Evolutionary conservation across 352 stramenopile genomes (phyloP).

Genomic region (Discostella stelligera): DNA sequence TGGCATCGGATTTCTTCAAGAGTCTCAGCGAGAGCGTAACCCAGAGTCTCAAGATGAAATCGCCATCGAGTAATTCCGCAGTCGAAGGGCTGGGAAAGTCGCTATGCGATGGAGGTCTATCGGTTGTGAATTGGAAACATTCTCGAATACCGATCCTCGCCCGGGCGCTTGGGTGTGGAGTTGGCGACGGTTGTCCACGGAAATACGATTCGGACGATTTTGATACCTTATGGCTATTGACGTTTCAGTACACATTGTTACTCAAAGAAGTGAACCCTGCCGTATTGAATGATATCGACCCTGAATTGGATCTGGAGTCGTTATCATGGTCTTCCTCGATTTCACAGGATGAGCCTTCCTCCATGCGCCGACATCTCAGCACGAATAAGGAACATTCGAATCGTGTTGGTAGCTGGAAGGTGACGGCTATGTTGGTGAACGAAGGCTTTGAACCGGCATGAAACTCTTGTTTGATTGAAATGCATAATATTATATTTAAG

Average conservation of each 20-base stretch:
- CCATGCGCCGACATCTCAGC: too few relatives aligned
- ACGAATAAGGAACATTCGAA: not conserved
- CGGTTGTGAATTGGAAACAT: conserved; percentile 58
- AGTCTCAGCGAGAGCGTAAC: conserved; percentile 32
- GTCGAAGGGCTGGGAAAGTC: not conserved
- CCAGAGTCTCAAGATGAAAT: conserved; percentile 19
- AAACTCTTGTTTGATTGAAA: too few relatives aligned
- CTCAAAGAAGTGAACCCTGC: not conserved
- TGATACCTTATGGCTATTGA: conserved; percentile 55
- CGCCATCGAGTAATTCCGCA: not conserved
- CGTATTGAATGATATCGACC: not conserved
- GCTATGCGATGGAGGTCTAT: conserved; percentile 41
- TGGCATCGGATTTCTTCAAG: conserved; percentile 40
- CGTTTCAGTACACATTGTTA: conserved; percentile 37
- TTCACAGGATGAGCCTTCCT: not conserved
- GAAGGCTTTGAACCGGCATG: conserved; percentile 35
- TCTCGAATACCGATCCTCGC: conserved; percentile 41
- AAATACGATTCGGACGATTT: conserved; percentile 48
- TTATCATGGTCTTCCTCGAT: not conserved
- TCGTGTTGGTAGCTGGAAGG: conserved; percentile 27
- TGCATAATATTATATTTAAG: too few relatives aligned
- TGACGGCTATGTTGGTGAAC: conserved; percentile 38
- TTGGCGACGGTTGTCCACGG: conserved; percentile 30
- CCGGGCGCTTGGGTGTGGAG: conserved; percentile 38
- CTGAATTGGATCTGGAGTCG: not conserved